Evolutionary conservation across 2,329 filamentous ascomycete species (phyloP).

Genomic region (Arthrocladium fulminans): DNA sequence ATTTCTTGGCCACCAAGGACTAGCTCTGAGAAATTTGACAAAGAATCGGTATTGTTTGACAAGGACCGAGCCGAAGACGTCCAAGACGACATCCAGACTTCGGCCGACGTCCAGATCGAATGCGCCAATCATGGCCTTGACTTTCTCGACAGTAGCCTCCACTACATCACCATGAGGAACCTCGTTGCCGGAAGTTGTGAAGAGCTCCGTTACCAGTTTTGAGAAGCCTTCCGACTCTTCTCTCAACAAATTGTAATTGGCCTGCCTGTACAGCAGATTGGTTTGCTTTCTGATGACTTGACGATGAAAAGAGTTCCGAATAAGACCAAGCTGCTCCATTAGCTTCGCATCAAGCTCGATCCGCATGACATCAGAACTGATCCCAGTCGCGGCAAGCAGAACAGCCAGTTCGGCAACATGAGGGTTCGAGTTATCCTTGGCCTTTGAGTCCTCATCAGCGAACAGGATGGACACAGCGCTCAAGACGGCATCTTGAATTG

Average conservation of each 20-base stretch:
- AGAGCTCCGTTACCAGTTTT: conserved; percentile 90
- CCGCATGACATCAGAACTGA: conserved; percentile 65
- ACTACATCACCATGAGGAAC: conserved; percentile 67
- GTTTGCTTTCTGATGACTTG: conserved; percentile 84
- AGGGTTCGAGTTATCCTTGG: conserved; percentile 45
- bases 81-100: conserved; percentile 85
- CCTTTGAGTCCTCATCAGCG: conserved; percentile 27
- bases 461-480: conserved; percentile 64
- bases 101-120: conserved; percentile 95
- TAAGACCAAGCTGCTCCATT: conserved; percentile 66
- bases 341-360: conserved; percentile 72
- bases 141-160: conserved; percentile 76
- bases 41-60: conserved; percentile 93
- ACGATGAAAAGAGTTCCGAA: conserved; percentile 73
- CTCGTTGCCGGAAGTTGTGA: conserved; percentile 70
- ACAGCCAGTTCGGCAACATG: conserved; percentile 47
- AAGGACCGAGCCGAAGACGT: conserved; percentile 87
- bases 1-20: conserved; percentile 85
- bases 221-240: conserved; percentile 97
- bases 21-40: conserved; percentile 79
- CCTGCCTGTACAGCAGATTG: conserved; percentile 86
- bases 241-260: conserved; percentile 89
- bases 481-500: conserved; percentile 14
- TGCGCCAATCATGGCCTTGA: conserved; percentile 90
- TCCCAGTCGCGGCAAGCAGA: conserved; percentile 62